Evolutionary conservation across 2,329 filamentous ascomycete species (phyloP), one percentile per base, ranked within the genome.

Genomic region (Didymella lethalis): DNA sequence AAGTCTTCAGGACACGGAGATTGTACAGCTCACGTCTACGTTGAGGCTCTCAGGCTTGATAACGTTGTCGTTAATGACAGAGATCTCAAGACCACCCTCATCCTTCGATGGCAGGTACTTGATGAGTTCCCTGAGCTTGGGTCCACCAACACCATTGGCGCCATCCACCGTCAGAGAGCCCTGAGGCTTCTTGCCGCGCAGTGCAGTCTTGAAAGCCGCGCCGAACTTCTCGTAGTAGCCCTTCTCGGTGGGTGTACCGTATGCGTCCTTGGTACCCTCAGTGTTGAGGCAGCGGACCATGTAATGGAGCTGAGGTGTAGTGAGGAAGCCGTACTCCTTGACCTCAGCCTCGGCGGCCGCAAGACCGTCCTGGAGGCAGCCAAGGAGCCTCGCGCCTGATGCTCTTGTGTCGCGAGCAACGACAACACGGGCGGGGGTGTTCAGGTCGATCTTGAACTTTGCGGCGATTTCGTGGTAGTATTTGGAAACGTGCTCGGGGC

Each of bases 251-350:
- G 92, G 86, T 74, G 92, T 88, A 57, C 95, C 95, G 75, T 98
- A 99, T 18, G 92, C 86, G 68, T 93, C 89, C 55, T 90, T 89
- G 2, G 92, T 96, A 61, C 90, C 91, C 70, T 95, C 86, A 0
- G 94, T 98, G 81, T 99, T 99, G 80, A 93, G 86, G 78, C 93
- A 96, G 65, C 95, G 91, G 31, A 94, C 94, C 64, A 98, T 84
- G 80, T 99, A 99, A 82, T 99, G 95, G 58, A 99, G 85, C 81
- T 98, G 95, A n/a, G 95, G 95, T 3, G 95, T 99, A 12, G 95
- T 98, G 72, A 97, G 84, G 75, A 93, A 89, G 79, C 94, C 95
- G 81, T 89, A 94, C 82, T 98, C 94, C 73, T 87, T 87, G 74
- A 87, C 89, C 61, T 92, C 87, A 54, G 90, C 87, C 55, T 86